phyloP scores from a whole-genome alignment of 2,329 filamentous ascomycete genomes.

The Cryphonectria parasitica region DNA sequence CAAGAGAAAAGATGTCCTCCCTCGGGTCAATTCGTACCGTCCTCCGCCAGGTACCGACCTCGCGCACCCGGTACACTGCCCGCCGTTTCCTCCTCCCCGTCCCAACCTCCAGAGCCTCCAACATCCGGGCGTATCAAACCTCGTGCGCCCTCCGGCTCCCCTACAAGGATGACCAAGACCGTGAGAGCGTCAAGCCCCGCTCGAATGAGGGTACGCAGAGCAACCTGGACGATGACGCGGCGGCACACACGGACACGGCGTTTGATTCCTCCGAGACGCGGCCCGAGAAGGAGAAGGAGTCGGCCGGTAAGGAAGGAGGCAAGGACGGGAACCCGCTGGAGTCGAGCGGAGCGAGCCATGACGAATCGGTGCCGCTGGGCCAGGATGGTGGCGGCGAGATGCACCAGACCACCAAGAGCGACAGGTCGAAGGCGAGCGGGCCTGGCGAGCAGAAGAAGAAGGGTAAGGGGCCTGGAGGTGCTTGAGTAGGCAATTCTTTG shows the following conservation, averaged over 20 bases:
- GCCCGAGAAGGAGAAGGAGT: constrained; percentile 62
- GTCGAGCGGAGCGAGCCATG: constrained; percentile 50
- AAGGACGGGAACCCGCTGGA: constrained; percentile 43
- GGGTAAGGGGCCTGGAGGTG: constrained; percentile 32
- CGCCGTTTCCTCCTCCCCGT: constrained; percentile 15
- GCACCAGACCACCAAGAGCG: constrained; percentile 37
- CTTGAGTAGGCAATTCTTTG: constrained; percentile 15
- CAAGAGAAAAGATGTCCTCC: constrained; percentile 15
- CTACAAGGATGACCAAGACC: constrained; percentile 60
- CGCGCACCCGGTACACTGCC: constrained; percentile 17
- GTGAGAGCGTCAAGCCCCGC: constrained; percentile 66
- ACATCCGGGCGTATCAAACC: constrained; percentile 40
- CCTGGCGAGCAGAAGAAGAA: constrained; percentile 40
- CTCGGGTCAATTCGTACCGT: constrained; percentile 20
- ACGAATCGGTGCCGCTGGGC: constrained; percentile 45
- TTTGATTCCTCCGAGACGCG: constrained; percentile 71
- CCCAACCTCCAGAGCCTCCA: constrained; percentile 4
- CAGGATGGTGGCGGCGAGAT: constrained; percentile 41
- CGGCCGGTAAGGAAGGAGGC: constrained; percentile 41
- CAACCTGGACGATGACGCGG: constrained; percentile 64
- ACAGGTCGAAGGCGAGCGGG: constrained; percentile 42
- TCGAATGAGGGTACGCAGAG: constrained; percentile 70
- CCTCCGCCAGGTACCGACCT: constrained; percentile 28
- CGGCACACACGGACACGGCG: constrained; percentile 62
- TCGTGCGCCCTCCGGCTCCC: constrained; percentile 37